Base-by-base conservation (phyloP, 192 early-diverging fungal genomes). In the Pilobolus umbonatus region DNA sequence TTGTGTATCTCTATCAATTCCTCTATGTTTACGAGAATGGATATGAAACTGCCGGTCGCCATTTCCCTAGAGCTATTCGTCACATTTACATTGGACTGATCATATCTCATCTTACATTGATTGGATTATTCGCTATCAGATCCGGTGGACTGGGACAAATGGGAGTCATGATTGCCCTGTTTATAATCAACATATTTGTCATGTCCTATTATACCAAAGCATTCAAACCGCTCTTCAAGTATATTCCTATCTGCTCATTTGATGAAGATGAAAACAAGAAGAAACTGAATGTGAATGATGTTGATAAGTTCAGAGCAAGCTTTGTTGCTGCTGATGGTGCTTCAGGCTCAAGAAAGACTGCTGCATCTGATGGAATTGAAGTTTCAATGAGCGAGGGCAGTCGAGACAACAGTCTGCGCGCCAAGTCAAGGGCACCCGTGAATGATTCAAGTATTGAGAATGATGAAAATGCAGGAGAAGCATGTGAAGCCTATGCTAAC, bases 1-100 rank as follows among this genome's bases (percentile, higher is more conserved):
- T 90, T 44, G 90, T 90, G 9, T 94, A 90, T 65, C 64, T 77
- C 0, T 90, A 96, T 71, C 87, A 90, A 65, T 86, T 96, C 63
- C 72, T 89, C 32, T 90, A 88, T 45, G 88, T 90, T 3, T 88
- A 85, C 62, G 74, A 81, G 25, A 71, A 77, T 31, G 44, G 65
- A 1, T 73, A 77, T 62, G 70, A 77, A 42, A 78, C 84, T 1
- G 84, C 80, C 19, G 88, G 88, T 2, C 71, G 85, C 34, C 75
- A 79, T 21, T 90, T 83, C 57, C 82, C 85, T 0, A 69, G 67
- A 36, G 69, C 78, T 11, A 71, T 86, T 32, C 77, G 79, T 60
- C 81, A 88, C 54, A 69, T 86, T 34, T 81, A 74, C 22, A 76
- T 80, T 17, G 88, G 81, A 36, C 69, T 87, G 39, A 92, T 88